Evolutionary conservation across 2,329 filamentous ascomycete species (phyloP).

Genomic region (Paecilomyces sp.): DNA sequence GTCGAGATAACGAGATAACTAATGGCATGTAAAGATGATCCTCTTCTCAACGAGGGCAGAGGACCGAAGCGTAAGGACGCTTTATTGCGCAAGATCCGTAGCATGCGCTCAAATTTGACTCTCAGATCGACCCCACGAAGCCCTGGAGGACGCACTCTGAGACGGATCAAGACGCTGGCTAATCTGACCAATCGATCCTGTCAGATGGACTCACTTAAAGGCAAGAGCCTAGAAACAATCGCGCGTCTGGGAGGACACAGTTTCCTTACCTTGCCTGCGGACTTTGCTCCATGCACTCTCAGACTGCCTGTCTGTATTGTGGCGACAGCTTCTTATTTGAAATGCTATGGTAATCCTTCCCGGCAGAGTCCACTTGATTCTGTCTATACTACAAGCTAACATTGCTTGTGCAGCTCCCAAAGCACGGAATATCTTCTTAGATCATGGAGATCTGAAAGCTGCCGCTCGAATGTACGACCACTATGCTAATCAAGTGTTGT

Average conservation of each 20-base stretch:
- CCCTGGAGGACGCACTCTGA: constrained; percentile 16
- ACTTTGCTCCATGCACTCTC: constrained; percentile 31
- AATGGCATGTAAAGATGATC: constrained; percentile 4
- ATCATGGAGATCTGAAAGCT: constrained; percentile 25
- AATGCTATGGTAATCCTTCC: constrained; percentile 24
- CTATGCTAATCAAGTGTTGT: constrained; percentile 32
- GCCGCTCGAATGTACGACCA: constrained; percentile 32
- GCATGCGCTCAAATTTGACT: constrained; percentile 25
- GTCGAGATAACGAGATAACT: neutral
- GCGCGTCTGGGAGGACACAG: constrained; percentile 37
- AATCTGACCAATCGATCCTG: constrained; percentile 18
- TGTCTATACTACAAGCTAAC: neutral
- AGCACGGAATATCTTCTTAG: constrained; percentile 25
- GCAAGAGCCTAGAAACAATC: constrained; percentile 32
- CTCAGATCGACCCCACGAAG: constrained; percentile 12
- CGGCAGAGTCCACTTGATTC: neutral
- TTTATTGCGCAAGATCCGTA: constrained; percentile 24
- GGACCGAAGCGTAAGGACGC: constrained; percentile 11
- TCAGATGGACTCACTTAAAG: constrained; percentile 26
- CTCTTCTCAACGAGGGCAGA: constrained; percentile 2
- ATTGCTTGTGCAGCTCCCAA: constrained; percentile 15
- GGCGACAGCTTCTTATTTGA: constrained; percentile 30
- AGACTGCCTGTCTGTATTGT: constrained; percentile 38
- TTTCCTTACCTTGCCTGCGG: constrained; percentile 27
- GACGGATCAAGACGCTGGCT: constrained; percentile 34